Percentiles rank a stretch among this genome's conserved stretches.
These are phyloP conservation scores for Fusarium hainanense DNA, from an alignment of 2,329 filamentous ascomycete species.

Conservation along the genomic window DNA sequence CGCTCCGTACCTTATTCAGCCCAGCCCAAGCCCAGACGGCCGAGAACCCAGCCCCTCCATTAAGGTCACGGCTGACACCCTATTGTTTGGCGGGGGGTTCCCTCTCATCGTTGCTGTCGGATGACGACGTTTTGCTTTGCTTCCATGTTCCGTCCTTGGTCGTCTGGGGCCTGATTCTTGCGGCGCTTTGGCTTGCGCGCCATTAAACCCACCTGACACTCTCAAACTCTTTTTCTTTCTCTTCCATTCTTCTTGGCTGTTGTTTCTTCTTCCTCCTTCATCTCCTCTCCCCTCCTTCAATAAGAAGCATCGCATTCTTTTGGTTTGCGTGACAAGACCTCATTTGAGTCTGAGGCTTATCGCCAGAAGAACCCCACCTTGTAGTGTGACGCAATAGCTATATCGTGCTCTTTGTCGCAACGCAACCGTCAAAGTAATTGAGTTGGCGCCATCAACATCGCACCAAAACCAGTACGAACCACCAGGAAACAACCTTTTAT, in stretches of 20 bases:
- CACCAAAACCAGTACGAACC: conserved; percentile 10
- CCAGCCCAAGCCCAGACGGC: conserved; percentile 8
- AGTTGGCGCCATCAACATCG: conserved; percentile 22
- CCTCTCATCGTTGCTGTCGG: conserved; percentile 45
- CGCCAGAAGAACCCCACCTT: conserved; percentile 25
- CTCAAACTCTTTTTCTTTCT: conserved; percentile 35
- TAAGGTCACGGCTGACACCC: conserved; percentile 46
- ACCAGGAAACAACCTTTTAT: conserved; percentile 10
- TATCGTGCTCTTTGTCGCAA: conserved; percentile 17
- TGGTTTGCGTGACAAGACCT: conserved; percentile 29
- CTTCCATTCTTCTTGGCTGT: conserved; percentile 30
- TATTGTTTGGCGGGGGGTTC: conserved; percentile 41
- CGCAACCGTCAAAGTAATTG: conserved; percentile 27
- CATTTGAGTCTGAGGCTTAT: conserved; percentile 34
- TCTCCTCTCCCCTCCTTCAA: conserved; percentile 23
- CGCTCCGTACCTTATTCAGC: conserved; percentile 6
- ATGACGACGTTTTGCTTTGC: conserved; percentile 46
- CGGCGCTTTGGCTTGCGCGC: conserved; percentile 37
- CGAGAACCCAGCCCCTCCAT: conserved; percentile 42
- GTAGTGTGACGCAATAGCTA: conserved; percentile 35
- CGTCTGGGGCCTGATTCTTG: conserved; percentile 43
- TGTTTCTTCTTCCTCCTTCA: conserved; percentile 13
- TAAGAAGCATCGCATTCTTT: conserved; percentile 31
- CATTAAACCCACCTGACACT: conserved; percentile 46
- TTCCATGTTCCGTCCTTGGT: conserved; percentile 40